Conservation (phyloP, 169 alveolate genomes). For the Neospora caninum region DNA sequence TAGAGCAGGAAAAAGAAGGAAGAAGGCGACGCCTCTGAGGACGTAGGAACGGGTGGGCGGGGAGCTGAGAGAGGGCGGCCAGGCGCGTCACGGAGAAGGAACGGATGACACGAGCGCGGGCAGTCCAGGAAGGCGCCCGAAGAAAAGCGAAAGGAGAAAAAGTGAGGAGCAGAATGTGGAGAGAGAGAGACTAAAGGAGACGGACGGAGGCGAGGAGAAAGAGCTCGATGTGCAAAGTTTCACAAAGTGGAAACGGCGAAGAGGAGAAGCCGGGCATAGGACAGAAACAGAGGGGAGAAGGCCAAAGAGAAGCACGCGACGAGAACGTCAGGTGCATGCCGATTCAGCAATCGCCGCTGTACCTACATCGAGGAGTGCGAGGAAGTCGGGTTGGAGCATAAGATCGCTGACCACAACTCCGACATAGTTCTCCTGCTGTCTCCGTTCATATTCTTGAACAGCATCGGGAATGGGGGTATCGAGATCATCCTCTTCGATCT, state of each 20-base stretch:
- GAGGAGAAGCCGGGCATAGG: background rate
- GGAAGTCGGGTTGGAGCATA: constrained; percentile 26
- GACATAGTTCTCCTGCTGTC: constrained; percentile 24
- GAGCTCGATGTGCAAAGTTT: background rate
- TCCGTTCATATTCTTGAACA: background rate
- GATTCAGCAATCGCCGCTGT: background rate
- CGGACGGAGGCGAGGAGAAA: background rate
- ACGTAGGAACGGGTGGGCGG: background rate
- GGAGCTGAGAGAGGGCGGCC: background rate
- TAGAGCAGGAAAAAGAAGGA: background rate
- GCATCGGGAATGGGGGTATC: constrained; percentile 35
- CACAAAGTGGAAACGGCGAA: background rate
- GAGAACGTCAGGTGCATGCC: too few relatives aligned
- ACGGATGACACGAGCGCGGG: too few relatives aligned
- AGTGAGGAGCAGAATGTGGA: too few relatives aligned
- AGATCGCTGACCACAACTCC: constrained; percentile 39
- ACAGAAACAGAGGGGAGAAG: background rate
- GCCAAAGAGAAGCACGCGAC: background rate
- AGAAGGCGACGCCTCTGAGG: background rate
- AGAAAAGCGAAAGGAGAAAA: too few relatives aligned
- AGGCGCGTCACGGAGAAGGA: background rate
- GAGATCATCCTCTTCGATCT: background rate
- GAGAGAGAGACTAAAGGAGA: background rate
- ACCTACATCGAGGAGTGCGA: constrained; percentile 18
- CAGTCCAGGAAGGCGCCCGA: too few relatives aligned